Evolutionary conservation across 2,329 filamentous ascomycete genomes (phyloP).

Genomic region (Juglanconis sp.): DNA sequence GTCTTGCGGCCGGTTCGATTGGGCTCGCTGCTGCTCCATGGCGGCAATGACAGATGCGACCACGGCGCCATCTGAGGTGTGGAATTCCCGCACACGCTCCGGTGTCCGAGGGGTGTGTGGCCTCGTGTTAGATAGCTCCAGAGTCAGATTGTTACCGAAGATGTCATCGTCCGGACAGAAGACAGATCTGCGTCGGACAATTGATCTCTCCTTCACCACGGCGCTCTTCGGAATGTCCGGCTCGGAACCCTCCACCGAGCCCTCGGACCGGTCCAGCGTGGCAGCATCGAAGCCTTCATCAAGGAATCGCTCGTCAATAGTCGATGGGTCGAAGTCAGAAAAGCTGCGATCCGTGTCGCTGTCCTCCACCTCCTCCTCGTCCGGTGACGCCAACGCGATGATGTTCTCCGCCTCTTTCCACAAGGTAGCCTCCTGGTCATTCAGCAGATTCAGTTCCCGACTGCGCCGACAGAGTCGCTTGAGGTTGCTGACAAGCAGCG

Average conservation of each 20-base stretch:
- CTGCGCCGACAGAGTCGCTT: slow-evolving; percentile 73
- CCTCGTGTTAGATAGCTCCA: slow-evolving; percentile 35
- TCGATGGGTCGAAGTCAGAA: slow-evolving; percentile 37
- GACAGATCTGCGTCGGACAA: slow-evolving; percentile 56
- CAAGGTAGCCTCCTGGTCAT: slow-evolving; percentile 56
- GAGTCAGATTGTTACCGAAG: slow-evolving; percentile 53
- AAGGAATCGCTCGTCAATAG: slow-evolving; percentile 42
- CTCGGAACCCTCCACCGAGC: slow-evolving; percentile 40
- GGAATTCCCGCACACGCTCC: slow-evolving; percentile 27
- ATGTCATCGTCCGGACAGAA: slow-evolving; percentile 66
- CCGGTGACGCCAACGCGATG: slow-evolving; percentile 75
- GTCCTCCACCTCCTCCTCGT: slow-evolving; percentile 50
- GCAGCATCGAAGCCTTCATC: slow-evolving; percentile 48
- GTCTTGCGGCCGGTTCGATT: slow-evolving; percentile 35
- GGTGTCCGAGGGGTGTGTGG: slow-evolving; percentile 39
- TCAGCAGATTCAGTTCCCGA: slow-evolving; percentile 61
- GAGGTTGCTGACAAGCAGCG: slow-evolving; percentile 76
- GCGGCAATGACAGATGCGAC: slow-evolving; percentile 62
- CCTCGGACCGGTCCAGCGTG: slow-evolving; percentile 40
- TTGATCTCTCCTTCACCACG: slow-evolving; percentile 52
- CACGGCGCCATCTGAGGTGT: slow-evolving; percentile 40
- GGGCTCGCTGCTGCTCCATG: slow-evolving; percentile 54
- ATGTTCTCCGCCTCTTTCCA: slow-evolving; percentile 86
- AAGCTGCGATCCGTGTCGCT: slow-evolving; percentile 31
- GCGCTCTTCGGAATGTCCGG: slow-evolving; percentile 46